phyloP scores from a whole-genome alignment of 108 stramenopile genomes.

The Cyclostephanos tholiformis region DNA sequence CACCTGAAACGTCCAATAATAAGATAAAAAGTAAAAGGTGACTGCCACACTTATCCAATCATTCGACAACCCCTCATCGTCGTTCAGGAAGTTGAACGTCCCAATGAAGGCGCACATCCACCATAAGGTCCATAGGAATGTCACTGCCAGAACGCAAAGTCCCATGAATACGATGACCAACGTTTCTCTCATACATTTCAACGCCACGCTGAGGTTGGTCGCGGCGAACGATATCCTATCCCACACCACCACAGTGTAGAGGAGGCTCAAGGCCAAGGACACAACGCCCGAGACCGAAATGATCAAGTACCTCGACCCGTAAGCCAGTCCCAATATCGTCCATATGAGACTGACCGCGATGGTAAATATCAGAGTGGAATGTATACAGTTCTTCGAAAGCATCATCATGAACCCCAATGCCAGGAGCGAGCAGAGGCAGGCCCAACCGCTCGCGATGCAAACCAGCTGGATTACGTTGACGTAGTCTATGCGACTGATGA shows the following conservation, averaged over 20 bases:
- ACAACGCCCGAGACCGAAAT: slow-evolving; percentile 18
- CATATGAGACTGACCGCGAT: slow-evolving; percentile 24
- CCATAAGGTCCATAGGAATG: slow-evolving; percentile 61
- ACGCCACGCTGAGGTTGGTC: slow-evolving; percentile 53
- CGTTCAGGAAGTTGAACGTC: slow-evolving; percentile 54
- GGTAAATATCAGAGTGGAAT: slow-evolving; percentile 38
- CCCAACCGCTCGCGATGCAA: slow-evolving; percentile 39
- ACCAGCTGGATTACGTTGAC: slow-evolving; percentile 44
- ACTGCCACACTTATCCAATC: slow-evolving; percentile 43
- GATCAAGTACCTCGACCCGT: slow-evolving; percentile 20
- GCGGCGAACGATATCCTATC: slow-evolving; percentile 54
- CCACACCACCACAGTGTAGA: slow-evolving; percentile 54
- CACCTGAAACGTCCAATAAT: slow-evolving; percentile 71
- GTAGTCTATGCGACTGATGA: slow-evolving; percentile 45
- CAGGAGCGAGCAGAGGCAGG: slow-evolving; percentile 39
- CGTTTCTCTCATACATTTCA: slow-evolving; percentile 48
- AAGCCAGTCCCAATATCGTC: slow-evolving; percentile 28
- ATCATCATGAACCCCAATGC: slow-evolving; percentile 51
- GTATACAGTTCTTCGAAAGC: slow-evolving; percentile 35
- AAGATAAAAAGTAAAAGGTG: slow-evolving; percentile 56
- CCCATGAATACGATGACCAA: slow-evolving; percentile 57
- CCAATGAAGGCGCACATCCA: slow-evolving; percentile 79
- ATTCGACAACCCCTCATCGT: slow-evolving; percentile 44
- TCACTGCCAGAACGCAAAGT: slow-evolving; percentile 38
- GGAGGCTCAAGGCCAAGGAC: slow-evolving; percentile 25